A percentile compares a stretch with the other conserved stretches of the same genome.
These are phyloP conservation scores for Penicillium coprophilum DNA, from an alignment of 495 filamentous ascomycete genomes.

Conservation along the genomic window DNA sequence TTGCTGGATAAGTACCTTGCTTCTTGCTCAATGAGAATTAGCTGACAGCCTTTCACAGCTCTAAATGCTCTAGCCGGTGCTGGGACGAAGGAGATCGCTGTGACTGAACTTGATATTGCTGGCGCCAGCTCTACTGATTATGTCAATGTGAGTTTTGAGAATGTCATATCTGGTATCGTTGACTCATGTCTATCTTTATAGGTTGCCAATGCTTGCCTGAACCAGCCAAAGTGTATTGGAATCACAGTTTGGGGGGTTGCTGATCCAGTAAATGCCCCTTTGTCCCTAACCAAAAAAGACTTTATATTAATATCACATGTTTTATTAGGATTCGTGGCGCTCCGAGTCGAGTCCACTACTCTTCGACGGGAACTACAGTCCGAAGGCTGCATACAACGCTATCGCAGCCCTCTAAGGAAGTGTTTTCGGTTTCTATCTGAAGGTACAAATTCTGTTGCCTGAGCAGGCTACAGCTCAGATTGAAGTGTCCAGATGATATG, in stretches of 20 bases:
- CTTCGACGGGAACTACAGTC: slow-evolving; percentile 61
- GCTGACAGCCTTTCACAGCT: slow-evolving; percentile 37
- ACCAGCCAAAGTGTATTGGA: slow-evolving; percentile 64
- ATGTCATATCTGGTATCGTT: not conserved
- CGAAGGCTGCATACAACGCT: slow-evolving; percentile 65
- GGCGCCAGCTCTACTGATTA: slow-evolving; percentile 60
- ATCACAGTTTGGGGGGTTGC: slow-evolving; percentile 77
- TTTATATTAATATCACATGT: slow-evolving; percentile 13
- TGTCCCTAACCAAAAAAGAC: not conserved
- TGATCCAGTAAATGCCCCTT: slow-evolving; percentile 50
- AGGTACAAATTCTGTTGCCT: not conserved
- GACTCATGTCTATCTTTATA: slow-evolving; percentile 8
- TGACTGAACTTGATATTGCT: slow-evolving; percentile 68
- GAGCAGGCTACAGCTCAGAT: not conserved
- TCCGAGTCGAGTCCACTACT: slow-evolving; percentile 57
- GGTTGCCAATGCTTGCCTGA: slow-evolving; percentile 63
- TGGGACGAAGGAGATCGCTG: slow-evolving; percentile 55
- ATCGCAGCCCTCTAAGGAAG: slow-evolving; percentile 39
- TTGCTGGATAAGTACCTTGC: slow-evolving; percentile 26
- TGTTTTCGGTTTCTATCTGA: not conserved
- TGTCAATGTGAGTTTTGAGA: slow-evolving; percentile 36
- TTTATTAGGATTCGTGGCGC: slow-evolving; percentile 59
- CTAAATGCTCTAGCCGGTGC: slow-evolving; percentile 56
- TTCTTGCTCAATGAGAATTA: not conserved
- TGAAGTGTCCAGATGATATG: not conserved